phyloP scores from a whole-genome alignment of 164 flowering plant genomes.

The Pachysandra terminalis region DNA sequence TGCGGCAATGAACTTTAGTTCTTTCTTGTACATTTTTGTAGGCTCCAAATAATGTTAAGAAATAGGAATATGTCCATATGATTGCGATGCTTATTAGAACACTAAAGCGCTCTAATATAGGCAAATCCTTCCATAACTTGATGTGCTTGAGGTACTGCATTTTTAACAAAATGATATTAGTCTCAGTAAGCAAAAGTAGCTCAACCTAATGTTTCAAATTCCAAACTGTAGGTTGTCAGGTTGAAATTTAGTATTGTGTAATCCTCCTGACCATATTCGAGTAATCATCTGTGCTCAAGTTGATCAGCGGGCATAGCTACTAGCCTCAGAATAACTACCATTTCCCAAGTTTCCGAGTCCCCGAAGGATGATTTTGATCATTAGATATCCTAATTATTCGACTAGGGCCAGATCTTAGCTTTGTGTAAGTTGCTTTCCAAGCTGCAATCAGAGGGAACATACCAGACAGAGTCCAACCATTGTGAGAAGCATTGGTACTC shows the following conservation, averaged over 20 bases:
- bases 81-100: conserved; percentile 14
- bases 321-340: neutral
- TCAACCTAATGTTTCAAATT: neutral
- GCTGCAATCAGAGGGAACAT: neutral
- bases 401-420: neutral
- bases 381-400: neutral
- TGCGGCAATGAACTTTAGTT: conserved; percentile 61
- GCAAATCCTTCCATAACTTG: conserved; percentile 8
- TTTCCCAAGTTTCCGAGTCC: neutral
- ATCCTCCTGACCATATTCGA: no score
- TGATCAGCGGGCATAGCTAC: neutral
- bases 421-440: neutral
- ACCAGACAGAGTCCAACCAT: conserved; percentile 11
- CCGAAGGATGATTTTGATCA: neutral
- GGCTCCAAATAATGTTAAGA: conserved; percentile 14
- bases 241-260: neutral
- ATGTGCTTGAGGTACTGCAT: conserved; percentile 19
- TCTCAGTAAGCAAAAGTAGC: neutral
- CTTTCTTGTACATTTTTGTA: conserved; percentile 13
- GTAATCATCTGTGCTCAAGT: neutral
- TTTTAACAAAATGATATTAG: neutral
- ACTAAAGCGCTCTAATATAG: conserved; percentile 16
- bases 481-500: conserved; percentile 16
- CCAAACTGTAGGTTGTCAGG: neutral
- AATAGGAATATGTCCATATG: conserved; percentile 14